Evolutionary conservation across 2,329 filamentous ascomycete species (phyloP).

Genomic region (Decorospora gaudefroyi): DNA sequence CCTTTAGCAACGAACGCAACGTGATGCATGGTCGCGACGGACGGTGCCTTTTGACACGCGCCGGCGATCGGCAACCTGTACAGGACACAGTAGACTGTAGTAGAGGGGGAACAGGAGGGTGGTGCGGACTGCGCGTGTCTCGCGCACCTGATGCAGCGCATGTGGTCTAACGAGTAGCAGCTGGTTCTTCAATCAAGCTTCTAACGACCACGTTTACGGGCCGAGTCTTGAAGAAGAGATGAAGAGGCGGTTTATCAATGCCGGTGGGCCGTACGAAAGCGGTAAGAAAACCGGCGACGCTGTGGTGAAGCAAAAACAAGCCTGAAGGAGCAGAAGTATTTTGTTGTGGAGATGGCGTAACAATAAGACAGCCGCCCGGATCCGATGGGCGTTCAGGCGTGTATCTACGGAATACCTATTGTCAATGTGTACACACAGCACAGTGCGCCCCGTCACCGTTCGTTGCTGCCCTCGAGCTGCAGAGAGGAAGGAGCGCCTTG

Average conservation of each 20-base stretch:
- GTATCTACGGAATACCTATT: too few species aligned
- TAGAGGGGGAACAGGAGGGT: constrained; percentile 25
- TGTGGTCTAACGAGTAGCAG: too few species aligned
- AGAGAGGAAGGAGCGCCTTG: constrained; percentile 12
- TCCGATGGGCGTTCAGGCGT: too few species aligned
- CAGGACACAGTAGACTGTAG: too few species aligned
- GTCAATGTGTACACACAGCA: too few species aligned
- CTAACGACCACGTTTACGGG: constrained; percentile 4
- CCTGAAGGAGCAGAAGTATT: constrained; percentile 7
- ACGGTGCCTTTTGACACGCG: constrained; percentile 17
- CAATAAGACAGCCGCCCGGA: too few species aligned
- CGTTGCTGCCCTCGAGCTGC: constrained; percentile 5
- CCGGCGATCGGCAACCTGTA: too few species aligned
- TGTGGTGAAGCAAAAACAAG: constrained; percentile 5
- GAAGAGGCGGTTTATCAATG: constrained; percentile 13
- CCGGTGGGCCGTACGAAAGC: constrained; percentile 5
- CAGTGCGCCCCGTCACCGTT: too few species aligned
- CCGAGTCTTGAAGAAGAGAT: constrained; percentile 8
- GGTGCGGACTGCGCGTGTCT: constrained; percentile 11
- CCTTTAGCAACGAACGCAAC: constrained; percentile 18
- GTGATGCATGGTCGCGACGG: constrained; percentile 11
- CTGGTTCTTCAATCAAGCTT: constrained; percentile 1
- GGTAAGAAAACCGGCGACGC: constrained; percentile 14
- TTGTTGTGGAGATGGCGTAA: too few species aligned
- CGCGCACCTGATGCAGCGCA: constrained; percentile 20